Percentiles rank a stretch among this genome's conserved stretches.
Evolutionary conservation across 1,284 basidiomycete species (phyloP).

Genomic region (Microstroma glucosiphilum): DNA sequence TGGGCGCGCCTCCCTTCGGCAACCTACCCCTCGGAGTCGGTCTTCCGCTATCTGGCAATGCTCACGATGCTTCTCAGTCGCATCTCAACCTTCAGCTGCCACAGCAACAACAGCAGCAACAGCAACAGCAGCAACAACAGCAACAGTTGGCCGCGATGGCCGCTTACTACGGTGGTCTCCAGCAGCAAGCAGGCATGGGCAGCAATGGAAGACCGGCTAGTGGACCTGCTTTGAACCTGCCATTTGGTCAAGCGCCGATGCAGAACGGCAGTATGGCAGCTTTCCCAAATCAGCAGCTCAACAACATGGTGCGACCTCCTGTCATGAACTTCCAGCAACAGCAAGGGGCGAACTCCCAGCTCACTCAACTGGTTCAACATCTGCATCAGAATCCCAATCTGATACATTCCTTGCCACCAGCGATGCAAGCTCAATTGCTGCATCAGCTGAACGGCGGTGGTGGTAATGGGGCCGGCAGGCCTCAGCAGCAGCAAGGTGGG

Average conservation of each 20-base stretch:
- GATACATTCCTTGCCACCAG: background rate
- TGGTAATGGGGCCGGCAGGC: no score
- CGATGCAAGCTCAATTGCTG: background rate
- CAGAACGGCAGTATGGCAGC: background rate
- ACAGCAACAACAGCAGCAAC: slow-evolving; percentile 1
- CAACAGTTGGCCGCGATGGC: background rate
- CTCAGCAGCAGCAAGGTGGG: slow-evolving; percentile 1
- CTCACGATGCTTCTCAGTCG: background rate
- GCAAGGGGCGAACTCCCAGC: background rate
- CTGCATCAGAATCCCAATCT: slow-evolving; percentile 3
- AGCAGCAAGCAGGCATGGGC: background rate
- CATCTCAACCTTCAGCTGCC: background rate
- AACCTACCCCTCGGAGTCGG: background rate
- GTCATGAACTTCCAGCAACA: no score
- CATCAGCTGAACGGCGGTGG: background rate
- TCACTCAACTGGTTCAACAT: background rate
- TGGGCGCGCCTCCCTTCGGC: background rate
- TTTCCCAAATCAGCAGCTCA: no score
- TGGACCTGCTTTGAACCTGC: slow-evolving; percentile 1
- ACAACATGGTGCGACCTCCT: no score
- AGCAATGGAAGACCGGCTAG: background rate
- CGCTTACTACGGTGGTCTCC: slow-evolving; percentile 1
- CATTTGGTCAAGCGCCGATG: background rate
- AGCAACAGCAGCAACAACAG: slow-evolving; percentile 3
- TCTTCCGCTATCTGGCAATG: background rate